Base-by-base conservation (phyloP, 495 filamentous ascomycete species). In the Trichoderma virens region DNA sequence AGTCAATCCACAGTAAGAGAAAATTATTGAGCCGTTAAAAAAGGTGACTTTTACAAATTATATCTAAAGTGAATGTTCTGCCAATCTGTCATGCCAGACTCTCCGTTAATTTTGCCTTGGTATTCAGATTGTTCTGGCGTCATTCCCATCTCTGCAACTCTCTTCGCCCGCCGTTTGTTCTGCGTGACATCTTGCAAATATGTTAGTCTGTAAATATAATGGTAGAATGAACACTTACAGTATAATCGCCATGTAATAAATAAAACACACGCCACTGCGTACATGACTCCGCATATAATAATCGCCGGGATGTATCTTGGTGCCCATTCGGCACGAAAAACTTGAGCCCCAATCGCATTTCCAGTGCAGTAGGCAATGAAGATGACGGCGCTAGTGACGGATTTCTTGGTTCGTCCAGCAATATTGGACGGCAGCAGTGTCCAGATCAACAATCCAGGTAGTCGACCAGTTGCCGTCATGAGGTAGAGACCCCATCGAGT, bases 61-160 rank as follows among this genome's bases (percentile, higher is more conserved):
- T 62, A 62, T 39, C 20, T 32, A 16, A 62, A 62, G 20, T 62
- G 32, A 9, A 62, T 62, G 18, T 62, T 62, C 60, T 62, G 31
- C 28, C 60, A n/a, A 39, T 62, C 60, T 16, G 60, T 62, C 60
- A 62, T 62, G 39, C 39, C 60, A 14, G 16, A 14, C 31, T 62
- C 60, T 4, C 31, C 60, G 38, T 62, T 62, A 16, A 60, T 20
- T 47, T 47, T 47, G n/a, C 43, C 43, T 47, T 47, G 43, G 5
- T 47, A n/a, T 47, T 11, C 43, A 0, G 43, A 47, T 47, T 47
- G 13, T 47, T 47, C 43, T 1, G 18, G 14, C n/a, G 43, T 47
- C 43, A 47, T 47, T n/a, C 43, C 43, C 43, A 47, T 47, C 43
- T n/a, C 43, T 20, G 16, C 14, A 20, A 47, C n/a, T 47, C 6